Base-by-base conservation (phyloP, 768 basidiomycete genomes). In the Boletus rubescentipes region DNA sequence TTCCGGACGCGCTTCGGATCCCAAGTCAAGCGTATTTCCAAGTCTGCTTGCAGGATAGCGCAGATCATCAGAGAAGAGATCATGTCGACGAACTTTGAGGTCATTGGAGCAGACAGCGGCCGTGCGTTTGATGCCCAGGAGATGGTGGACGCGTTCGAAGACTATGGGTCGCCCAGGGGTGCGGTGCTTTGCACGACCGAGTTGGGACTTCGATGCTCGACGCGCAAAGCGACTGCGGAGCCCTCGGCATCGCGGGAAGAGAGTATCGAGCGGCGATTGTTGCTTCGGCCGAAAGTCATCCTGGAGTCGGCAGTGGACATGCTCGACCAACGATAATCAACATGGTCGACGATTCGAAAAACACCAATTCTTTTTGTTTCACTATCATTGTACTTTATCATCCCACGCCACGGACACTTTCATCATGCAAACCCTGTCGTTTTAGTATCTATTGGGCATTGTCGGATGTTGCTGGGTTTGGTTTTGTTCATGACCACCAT, bases 251-350 rank as follows among this genome's bases (percentile, higher is more conserved):
- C 66, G 12, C 76, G 70, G 8, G 79, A 76, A 30, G 78, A 75
- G 32, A 67, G 61, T 23, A 67, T 83, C 39, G 88, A 89, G 47
- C 77, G 78, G 56, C 78, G 84, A 61, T 67, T 84, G 49, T 69
- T 91, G 46, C 72, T 90, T 53, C 77, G 77, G 64, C 87, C 89
- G n/a, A 90, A 87, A 67, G 87, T 90, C 4, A 82, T 91, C 37
- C 69, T 90, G 51, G 87, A 90, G 63, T 84, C 83, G n/a, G 85
- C 87, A 12, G 72, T 79, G 56, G 75, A 81, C 44, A 73, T 79
- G 59, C 69, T 80, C 42, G 75, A 77, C 46, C 72, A 70, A 45
- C 71, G 67, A 23, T 72, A 44, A 54, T 23, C 5, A 4, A 9
- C 21, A 9, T 15, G 21, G 8, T 10, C 9, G 29, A 43, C 37